Conservation (phyloP, 2,329 filamentous ascomycete species). For the Cladorrhinum sp. region DNA sequence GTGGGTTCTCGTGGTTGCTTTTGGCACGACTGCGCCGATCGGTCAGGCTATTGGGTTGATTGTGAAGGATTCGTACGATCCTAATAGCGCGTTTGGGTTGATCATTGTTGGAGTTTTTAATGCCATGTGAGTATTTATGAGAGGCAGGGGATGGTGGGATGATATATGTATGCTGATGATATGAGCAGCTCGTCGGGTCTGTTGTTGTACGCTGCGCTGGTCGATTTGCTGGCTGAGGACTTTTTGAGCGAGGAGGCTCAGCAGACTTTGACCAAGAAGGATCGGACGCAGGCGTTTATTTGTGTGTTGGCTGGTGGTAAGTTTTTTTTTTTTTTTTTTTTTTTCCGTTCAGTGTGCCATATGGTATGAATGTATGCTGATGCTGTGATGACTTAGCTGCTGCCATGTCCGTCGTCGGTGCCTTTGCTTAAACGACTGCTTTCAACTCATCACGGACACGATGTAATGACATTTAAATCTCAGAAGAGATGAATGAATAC, state of each 20-base stretch:
- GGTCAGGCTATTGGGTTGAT: slow-evolving; percentile 62
- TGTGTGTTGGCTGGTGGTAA: slow-evolving; percentile 52
- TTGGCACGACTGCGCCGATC: slow-evolving; percentile 61
- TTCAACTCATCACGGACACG: neutral
- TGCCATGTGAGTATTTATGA: slow-evolving; percentile 49
- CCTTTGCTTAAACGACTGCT: slow-evolving; percentile 39
- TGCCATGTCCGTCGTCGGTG: slow-evolving; percentile 47
- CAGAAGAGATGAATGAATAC: neutral
- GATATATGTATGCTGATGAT: neutral
- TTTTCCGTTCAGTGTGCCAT: too few relatives aligned
- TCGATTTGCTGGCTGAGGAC: slow-evolving; percentile 62
- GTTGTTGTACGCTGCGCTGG: slow-evolving; percentile 59
- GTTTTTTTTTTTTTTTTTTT: neutral
- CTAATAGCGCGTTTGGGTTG: slow-evolving; percentile 59
- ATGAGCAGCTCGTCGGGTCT: slow-evolving; percentile 55
- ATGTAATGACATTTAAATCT: neutral
- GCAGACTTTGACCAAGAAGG: slow-evolving; percentile 47
- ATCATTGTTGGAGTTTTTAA: slow-evolving; percentile 65
- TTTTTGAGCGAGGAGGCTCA: slow-evolving; percentile 59
- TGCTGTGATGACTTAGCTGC: slow-evolving; percentile 33
- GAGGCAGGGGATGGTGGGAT: neutral
- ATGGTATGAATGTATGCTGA: slow-evolving; percentile 4
- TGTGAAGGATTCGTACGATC: slow-evolving; percentile 57
- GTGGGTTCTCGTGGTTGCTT: slow-evolving; percentile 60
- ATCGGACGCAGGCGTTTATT: slow-evolving; percentile 52